Conservation (phyloP, 192 early-diverging fungal species). For the Haplosporangium gracile region DNA sequence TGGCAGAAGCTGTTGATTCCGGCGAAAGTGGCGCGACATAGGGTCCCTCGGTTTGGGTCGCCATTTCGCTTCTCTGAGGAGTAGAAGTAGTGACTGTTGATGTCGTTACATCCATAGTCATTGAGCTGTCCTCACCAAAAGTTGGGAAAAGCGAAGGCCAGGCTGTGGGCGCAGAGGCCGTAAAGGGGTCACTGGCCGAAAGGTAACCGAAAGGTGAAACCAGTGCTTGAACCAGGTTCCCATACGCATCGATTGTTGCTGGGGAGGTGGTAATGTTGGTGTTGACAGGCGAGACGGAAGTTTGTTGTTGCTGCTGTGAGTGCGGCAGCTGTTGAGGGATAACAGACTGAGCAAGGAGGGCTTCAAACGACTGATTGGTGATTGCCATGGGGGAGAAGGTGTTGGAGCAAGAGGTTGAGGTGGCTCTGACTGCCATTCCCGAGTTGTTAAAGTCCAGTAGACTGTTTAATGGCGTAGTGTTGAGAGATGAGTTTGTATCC, state of each 20-base stretch:
- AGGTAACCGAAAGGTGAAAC: slow-evolving; percentile 35
- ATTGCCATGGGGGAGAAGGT: slow-evolving; percentile 49
- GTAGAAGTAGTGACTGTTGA: not conserved
- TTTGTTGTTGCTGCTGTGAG: slow-evolving; percentile 18
- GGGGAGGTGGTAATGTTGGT: not conserved
- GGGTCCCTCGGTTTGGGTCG: slow-evolving; percentile 42
- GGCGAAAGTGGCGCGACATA: slow-evolving; percentile 34
- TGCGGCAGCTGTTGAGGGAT: not conserved
- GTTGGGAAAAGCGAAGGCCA: slow-evolving; percentile 53
- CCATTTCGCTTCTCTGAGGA: slow-evolving; percentile 41
- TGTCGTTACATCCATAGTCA: not conserved
- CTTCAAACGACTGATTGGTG: slow-evolving; percentile 27
- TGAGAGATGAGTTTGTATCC: slow-evolving; percentile 20
- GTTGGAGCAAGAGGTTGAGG: slow-evolving; percentile 11
- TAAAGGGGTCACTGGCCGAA: not conserved
- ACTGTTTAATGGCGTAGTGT: slow-evolving; percentile 28
- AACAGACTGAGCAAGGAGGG: slow-evolving; percentile 29
- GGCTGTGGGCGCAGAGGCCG: slow-evolving; percentile 4
- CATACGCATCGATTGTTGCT: slow-evolving; percentile 4
- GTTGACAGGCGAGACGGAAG: not conserved
- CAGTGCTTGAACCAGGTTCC: slow-evolving; percentile 16
- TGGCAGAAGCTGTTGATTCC: not conserved
- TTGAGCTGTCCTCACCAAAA: not conserved
- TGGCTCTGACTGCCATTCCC: slow-evolving; percentile 3
- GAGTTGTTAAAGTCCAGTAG: slow-evolving; percentile 21